Evolutionary conservation across 2,329 filamentous ascomycete genomes (phyloP).

Genomic region (Rhytidhysteron rufulum): DNA sequence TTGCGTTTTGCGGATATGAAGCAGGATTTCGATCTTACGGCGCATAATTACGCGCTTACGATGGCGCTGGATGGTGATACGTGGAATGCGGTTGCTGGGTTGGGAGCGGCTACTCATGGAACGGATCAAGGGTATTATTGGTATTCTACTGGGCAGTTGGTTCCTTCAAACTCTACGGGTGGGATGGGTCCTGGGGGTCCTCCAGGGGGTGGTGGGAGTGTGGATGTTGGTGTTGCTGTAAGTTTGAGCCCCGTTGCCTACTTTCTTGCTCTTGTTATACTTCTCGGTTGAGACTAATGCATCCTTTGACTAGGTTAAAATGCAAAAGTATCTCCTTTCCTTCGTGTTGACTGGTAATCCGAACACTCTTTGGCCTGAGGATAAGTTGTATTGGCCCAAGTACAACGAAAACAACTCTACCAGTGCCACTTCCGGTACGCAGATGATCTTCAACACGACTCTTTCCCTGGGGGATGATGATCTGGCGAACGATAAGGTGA

Average conservation of each 20-base stretch:
- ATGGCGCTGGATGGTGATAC: slow-evolving; percentile 33
- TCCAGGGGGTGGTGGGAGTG: slow-evolving; percentile 2
- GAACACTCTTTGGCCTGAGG: slow-evolving; percentile 26
- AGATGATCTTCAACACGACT: no score
- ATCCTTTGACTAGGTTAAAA: slow-evolving; percentile 13
- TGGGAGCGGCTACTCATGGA: slow-evolving; percentile 30
- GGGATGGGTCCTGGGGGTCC: slow-evolving; percentile 6
- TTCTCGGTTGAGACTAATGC: slow-evolving; percentile 4
- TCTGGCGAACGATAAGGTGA: no score
- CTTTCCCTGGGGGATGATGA: no score
- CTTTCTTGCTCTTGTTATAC: not conserved
- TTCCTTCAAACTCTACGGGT: slow-evolving; percentile 4
- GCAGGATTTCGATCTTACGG: slow-evolving; percentile 32
- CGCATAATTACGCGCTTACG: slow-evolving; percentile 32
- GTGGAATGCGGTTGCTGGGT: slow-evolving; percentile 33
- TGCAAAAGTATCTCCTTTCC: slow-evolving; percentile 30
- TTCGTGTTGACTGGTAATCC: slow-evolving; percentile 27
- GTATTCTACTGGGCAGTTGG: slow-evolving; percentile 22
- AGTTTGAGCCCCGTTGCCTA: slow-evolving; percentile 19
- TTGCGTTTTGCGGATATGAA: slow-evolving; percentile 36
- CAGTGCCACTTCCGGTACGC: no score
- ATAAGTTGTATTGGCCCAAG: slow-evolving; percentile 34
- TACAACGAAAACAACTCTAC: no score
- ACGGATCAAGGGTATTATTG: slow-evolving; percentile 38
- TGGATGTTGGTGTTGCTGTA: not conserved